Conservation (phyloP, 73 alveolate species). For the Uronychia setigera region DNA sequence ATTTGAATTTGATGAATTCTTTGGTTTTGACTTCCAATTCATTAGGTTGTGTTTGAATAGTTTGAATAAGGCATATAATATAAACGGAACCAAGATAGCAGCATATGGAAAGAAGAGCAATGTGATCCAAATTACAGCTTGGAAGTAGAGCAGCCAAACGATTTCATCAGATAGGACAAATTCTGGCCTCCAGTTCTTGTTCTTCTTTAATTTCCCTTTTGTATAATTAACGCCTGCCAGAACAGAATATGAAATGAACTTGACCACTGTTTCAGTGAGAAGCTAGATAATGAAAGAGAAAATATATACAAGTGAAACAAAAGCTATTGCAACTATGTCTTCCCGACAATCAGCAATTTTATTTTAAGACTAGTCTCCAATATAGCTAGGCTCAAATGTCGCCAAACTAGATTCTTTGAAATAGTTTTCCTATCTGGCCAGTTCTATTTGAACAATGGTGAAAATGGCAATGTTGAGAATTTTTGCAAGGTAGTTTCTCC, state of each 20-base stretch:
- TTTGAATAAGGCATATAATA: slow-evolving; percentile 52
- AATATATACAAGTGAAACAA: slow-evolving; percentile 24
- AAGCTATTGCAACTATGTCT: slow-evolving; percentile 56
- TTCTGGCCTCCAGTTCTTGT: slow-evolving; percentile 11
- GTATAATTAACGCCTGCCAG: not conserved
- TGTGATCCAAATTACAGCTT: not conserved
- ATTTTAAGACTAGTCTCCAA: slow-evolving; percentile 4
- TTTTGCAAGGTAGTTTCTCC: slow-evolving; percentile 67
- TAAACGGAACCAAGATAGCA: not conserved
- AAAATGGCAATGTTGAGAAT: slow-evolving; percentile 51
- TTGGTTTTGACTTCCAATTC: slow-evolving; percentile 38
- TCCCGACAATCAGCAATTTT: slow-evolving; percentile 55
- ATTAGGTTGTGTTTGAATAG: slow-evolving; percentile 20
- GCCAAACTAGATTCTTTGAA: not conserved
- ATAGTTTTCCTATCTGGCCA: slow-evolving; percentile 33
- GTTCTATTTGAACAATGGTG: slow-evolving; percentile 44
- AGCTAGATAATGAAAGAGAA: slow-evolving; percentile 24
- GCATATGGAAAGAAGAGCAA: not conserved
- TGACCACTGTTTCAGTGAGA: slow-evolving; percentile 54
- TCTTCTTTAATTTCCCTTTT: slow-evolving; percentile 11
- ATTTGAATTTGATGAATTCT: slow-evolving; percentile 48
- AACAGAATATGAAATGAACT: slow-evolving; percentile 18
- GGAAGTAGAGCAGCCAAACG: not conserved
- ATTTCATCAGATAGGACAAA: not conserved
- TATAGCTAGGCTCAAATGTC: slow-evolving; percentile 26